Evolutionary conservation across 768 basidiomycete genomes (phyloP).

Genomic region (Kwoniella mangroviensis): DNA sequence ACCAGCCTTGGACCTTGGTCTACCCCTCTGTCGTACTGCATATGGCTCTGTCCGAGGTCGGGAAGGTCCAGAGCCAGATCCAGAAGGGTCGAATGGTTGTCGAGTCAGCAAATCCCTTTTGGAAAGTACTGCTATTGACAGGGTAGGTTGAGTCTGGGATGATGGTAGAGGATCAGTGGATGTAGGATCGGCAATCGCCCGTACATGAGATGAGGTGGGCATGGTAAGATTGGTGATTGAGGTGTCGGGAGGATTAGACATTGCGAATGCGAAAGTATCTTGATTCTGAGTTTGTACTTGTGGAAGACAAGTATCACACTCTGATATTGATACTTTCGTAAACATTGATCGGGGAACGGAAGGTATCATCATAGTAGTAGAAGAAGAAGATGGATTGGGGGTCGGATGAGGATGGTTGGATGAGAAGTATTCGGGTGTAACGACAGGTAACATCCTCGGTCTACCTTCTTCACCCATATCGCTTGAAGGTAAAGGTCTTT

Average conservation of each 20-base stretch:
- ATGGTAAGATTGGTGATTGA: background rate
- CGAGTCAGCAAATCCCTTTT: background rate
- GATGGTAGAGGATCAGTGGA: background rate
- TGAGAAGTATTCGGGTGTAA: background rate
- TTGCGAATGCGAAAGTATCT: conserved; percentile 1
- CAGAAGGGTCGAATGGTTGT: background rate
- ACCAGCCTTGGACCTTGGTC: background rate
- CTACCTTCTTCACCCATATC: background rate
- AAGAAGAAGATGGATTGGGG: too few relatives aligned
- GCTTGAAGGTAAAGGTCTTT: conserved; percentile 19
- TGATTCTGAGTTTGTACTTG: background rate
- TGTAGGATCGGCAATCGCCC: background rate
- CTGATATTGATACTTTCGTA: background rate
- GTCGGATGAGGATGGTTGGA: too few relatives aligned
- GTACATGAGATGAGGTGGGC: background rate
- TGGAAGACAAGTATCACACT: background rate
- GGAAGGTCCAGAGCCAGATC: background rate
- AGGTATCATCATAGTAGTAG: background rate
- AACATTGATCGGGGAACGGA: background rate
- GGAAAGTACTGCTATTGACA: background rate
- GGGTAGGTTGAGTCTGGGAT: background rate
- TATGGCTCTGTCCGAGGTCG: background rate
- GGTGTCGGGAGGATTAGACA: background rate
- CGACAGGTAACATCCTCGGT: conserved; percentile 12
- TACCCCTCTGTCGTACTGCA: background rate